These are phyloP conservation scores for Sporothrix brasiliensis DNA, from an alignment of 2,329 filamentous ascomycete genomes.

Conservation along the genomic window DNA sequence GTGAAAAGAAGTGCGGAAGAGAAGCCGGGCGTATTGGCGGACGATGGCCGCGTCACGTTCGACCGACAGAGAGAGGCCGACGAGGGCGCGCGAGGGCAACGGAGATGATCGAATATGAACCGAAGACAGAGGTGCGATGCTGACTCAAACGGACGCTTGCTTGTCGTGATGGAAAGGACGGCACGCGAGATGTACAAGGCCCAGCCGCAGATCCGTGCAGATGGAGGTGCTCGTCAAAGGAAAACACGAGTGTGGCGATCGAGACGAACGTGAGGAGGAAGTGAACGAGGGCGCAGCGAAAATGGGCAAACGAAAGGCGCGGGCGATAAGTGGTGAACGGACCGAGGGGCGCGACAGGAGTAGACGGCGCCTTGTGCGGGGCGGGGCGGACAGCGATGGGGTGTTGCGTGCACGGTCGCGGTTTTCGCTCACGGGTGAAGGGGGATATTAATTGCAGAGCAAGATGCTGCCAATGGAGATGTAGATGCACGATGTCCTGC, in stretches of 20 bases:
- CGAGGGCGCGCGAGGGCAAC: background rate
- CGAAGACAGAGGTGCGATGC: background rate
- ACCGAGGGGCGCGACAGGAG: constrained; percentile 13
- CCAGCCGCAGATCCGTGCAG: background rate
- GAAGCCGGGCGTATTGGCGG: background rate
- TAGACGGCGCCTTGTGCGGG: background rate
- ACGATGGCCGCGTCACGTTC: background rate
- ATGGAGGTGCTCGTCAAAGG: background rate
- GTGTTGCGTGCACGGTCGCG: background rate
- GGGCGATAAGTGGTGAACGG: background rate
- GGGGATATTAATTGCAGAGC: background rate
- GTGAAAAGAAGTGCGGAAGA: background rate
- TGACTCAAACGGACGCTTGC: background rate
- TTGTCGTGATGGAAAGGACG: background rate
- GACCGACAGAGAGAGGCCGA: background rate
- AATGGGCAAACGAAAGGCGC: constrained; percentile 5
- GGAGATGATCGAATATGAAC: background rate
- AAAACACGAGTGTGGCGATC: background rate
- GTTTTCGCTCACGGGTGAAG: background rate
- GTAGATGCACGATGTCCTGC: background rate
- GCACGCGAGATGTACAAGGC: background rate
- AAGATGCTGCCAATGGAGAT: background rate
- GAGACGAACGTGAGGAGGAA: background rate
- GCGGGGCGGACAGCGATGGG: background rate
- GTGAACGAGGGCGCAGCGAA: constrained; percentile 19